A percentile compares a stretch with the other conserved stretches of the same genome.
Conservation (phyloP, 2,329 filamentous ascomycete genomes). For the Lecanicillium sp. region DNA sequence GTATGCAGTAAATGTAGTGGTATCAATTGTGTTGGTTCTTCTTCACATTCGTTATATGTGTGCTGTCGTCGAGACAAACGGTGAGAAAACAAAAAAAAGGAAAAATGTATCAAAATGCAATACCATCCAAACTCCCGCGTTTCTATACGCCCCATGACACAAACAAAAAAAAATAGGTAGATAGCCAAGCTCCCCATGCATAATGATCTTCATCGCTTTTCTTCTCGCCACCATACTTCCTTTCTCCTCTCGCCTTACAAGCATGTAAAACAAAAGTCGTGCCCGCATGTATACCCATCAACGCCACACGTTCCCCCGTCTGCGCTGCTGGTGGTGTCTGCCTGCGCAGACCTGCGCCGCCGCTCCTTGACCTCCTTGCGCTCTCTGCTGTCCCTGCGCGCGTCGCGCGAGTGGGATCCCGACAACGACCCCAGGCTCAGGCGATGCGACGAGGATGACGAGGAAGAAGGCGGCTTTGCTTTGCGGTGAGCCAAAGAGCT, state of each 20-base stretch:
- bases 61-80: not conserved
- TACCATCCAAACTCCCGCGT: conserved; percentile 3
- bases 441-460: not conserved
- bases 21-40: not conserved
- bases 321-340: conserved; percentile 19
- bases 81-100: too few relatives aligned
- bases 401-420: conserved; percentile 6
- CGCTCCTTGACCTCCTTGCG: conserved; percentile 10
- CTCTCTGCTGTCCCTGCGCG: not conserved
- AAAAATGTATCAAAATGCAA: conserved; percentile 4
- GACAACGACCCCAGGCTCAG: conserved; percentile 6
- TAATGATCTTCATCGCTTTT: too few relatives aligned
- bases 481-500: not conserved
- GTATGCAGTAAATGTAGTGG: not conserved
- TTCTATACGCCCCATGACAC: not conserved
- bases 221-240: too few relatives aligned
- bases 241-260: conserved; percentile 23
- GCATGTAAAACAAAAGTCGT: conserved; percentile 57
- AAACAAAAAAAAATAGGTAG: not conserved
- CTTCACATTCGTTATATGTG: not conserved
- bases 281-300: conserved; percentile 48
- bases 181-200: too few relatives aligned
- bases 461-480: not conserved
- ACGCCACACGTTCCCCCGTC: conserved; percentile 47
- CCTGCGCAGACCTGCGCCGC: conserved; percentile 1